These are phyloP conservation scores for Phytopythium litorale DNA, from an alignment of 352 stramenopile species.

Conservation along the genomic window DNA sequence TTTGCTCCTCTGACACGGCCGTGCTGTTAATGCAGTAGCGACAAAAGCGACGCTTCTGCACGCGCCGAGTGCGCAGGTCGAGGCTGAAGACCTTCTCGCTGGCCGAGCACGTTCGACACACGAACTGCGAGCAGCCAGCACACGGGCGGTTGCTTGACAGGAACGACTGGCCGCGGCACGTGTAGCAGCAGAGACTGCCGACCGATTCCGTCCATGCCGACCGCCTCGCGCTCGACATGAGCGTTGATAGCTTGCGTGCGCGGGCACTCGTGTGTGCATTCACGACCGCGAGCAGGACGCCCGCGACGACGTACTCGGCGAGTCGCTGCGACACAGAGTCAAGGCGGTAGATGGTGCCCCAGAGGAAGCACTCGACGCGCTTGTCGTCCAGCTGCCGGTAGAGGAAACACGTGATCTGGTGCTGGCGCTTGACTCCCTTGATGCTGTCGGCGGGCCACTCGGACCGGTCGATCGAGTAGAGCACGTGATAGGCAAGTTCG, in stretches of 20 bases:
- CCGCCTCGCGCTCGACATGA: constrained; percentile 18
- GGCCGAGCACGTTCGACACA: constrained; percentile 42
- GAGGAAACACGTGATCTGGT: constrained; percentile 44
- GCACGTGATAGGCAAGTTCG: constrained; percentile 43
- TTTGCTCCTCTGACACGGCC: constrained; percentile 22
- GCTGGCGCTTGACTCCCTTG: constrained; percentile 43
- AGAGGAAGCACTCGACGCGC: constrained; percentile 38
- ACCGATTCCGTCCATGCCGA: background rate
- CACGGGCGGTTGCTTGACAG: constrained; percentile 36
- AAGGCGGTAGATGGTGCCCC: constrained; percentile 38
- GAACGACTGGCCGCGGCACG: constrained; percentile 37
- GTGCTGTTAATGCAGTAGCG: constrained; percentile 41
- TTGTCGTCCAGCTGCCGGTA: constrained; percentile 24
- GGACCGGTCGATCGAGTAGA: constrained; percentile 55
- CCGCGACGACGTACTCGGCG: constrained; percentile 40
- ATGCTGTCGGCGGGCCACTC: constrained; percentile 40
- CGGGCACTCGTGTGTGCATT: constrained; percentile 30
- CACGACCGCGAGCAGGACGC: constrained; percentile 30
- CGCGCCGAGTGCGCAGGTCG: constrained; percentile 28
- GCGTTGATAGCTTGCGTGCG: constrained; percentile 35
- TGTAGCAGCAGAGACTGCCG: constrained; percentile 21
- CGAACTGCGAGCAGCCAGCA: constrained; percentile 40
- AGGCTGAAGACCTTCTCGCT: constrained; percentile 45
- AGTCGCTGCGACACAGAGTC: constrained; percentile 30
- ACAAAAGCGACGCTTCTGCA: constrained; percentile 40